Evolutionary conservation across 2,329 filamentous ascomycete genomes (phyloP).

Genomic region (Elsinoe arachidis): DNA sequence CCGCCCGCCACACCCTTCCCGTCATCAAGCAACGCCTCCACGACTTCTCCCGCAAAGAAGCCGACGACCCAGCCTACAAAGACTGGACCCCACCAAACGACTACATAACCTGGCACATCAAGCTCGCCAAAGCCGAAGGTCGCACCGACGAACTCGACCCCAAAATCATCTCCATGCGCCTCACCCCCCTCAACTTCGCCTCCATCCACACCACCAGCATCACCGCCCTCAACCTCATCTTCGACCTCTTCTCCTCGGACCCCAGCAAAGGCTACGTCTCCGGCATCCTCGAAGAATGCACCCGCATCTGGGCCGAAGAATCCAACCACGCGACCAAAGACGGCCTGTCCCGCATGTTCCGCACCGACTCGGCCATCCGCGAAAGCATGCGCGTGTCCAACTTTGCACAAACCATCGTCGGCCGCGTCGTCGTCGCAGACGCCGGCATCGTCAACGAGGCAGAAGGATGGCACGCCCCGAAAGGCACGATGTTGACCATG

Average conservation of each 20-base stretch:
- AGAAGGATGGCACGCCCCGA: conserved; percentile 21
- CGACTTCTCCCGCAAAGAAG: conserved; percentile 37
- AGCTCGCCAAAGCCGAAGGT: conserved; percentile 41
- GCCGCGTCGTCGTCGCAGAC: conserved; percentile 22
- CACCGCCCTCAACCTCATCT: conserved; percentile 40
- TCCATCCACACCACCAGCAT: conserved; percentile 51
- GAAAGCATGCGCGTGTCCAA: conserved; percentile 25
- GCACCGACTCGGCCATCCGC: conserved; percentile 24
- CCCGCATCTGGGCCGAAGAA: conserved; percentile 16
- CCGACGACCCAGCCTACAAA: conserved; percentile 34
- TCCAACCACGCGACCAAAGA: conserved; percentile 20
- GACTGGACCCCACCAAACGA: conserved; percentile 42
- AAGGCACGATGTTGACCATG: conserved; percentile 20
- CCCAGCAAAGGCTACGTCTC: conserved; percentile 30
- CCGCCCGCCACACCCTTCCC: conserved; percentile 37
- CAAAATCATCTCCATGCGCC: conserved; percentile 40
- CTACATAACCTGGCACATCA: conserved; percentile 51
- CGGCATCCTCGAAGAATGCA: conserved; percentile 24
- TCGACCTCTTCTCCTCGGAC: conserved; percentile 40
- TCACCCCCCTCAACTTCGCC: conserved; percentile 51
- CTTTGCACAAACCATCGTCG: conserved; percentile 19
- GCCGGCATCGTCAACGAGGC: conserved; percentile 21
- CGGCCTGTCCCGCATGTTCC: conserved; percentile 21
- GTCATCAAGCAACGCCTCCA: conserved; percentile 43
- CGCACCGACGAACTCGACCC: conserved; percentile 39